Base-by-base conservation (phyloP, 2,329 filamentous ascomycete species). In the Cytospora schulzeri region DNA sequence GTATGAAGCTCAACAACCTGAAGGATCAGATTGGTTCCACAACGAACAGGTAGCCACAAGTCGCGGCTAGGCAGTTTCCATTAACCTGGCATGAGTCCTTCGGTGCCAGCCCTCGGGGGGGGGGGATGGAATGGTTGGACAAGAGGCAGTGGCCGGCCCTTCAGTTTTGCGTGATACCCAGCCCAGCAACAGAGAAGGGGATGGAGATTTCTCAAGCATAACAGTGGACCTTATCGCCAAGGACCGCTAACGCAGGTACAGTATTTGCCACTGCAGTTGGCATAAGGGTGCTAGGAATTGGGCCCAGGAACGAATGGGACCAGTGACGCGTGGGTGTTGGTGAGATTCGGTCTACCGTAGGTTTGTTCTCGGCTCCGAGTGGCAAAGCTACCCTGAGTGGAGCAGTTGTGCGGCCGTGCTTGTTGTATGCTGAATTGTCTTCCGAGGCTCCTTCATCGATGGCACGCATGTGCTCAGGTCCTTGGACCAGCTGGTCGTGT, bases 241-340 rank as follows among this genome's bases (percentile, higher is more conserved):
- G n/a, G n/a, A 8, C 51, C 59, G 38, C 59, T 55, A 48, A 55
- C 29, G 51, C 51, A 55, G 59, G 59, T 61, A 61, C 59, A 55
- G 33, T 35, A 19, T 22, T 55, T 4, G 51, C 59, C 59, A 28
- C 15, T 15, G 3, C 14, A n/a, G n/a, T 26, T 33, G 35, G 3
- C 28, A 22, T 7, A 55, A 17, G 51, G n/a, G 59, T 22, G 26
- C n/a, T 19, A 26, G n/a, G 50, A 35, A 48, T 19, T 35, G 22
- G 59, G 15, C 24, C 8, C 9, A 11, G 26, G 17, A 9, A 53
- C 24, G 15, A 19, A n/a, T 3, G 19, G 17, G 33, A 28, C 15
- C 29, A 9, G 35, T 33, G 35, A 33, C 35, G 26, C 15, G 28
- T 24, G 8, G 51, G 9, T 45, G 33, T 28, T 15, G 29, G 22